A percentile compares a stretch with the other conserved stretches of the same genome.
phyloP scores from a whole-genome alignment of 2,329 filamentous ascomycete species.

The Tolypocladium paradoxum region DNA sequence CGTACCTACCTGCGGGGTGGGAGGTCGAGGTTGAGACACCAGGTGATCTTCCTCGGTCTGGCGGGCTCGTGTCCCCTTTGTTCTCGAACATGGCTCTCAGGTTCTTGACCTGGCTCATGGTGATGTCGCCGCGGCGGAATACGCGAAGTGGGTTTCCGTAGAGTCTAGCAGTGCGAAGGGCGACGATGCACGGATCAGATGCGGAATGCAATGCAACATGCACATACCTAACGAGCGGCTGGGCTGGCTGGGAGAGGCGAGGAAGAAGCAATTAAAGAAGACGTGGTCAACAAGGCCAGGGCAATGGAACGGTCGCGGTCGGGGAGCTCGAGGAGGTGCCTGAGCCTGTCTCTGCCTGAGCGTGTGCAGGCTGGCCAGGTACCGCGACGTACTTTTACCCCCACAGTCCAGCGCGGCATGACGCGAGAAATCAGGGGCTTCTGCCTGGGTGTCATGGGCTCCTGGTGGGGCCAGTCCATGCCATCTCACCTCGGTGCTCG shows the following conservation, averaged over 20 bases:
- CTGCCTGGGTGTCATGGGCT: not conserved
- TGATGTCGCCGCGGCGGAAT: conserved; percentile 15
- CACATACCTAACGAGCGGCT: not conserved
- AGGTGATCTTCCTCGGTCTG: conserved; percentile 61
- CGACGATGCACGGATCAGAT: not conserved
- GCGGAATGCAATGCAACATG: not conserved
- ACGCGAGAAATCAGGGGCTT: not conserved
- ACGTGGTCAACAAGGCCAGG: not conserved
- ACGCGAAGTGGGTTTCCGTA: not conserved
- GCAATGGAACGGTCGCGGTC: not conserved
- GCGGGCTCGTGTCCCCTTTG: conserved; percentile 53
- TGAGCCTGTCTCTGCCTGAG: too few relatives aligned
- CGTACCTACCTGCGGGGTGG: conserved; percentile 12
- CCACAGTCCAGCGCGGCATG: not conserved
- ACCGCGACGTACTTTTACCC: not conserved
- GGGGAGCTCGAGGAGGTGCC: not conserved
- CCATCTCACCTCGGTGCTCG: not conserved
- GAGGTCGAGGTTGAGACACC: conserved; percentile 28
- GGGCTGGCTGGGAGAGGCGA: not conserved
- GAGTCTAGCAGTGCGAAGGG: not conserved
- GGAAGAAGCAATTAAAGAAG: not conserved
- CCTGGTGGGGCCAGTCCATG: conserved; percentile 4
- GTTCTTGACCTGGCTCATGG: conserved; percentile 61
- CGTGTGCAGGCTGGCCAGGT: too few relatives aligned
- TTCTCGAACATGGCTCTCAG: conserved; percentile 74